Evolutionary conservation across 2,329 filamentous ascomycete genomes (phyloP).

Genomic region (Capronia epimyces): DNA sequence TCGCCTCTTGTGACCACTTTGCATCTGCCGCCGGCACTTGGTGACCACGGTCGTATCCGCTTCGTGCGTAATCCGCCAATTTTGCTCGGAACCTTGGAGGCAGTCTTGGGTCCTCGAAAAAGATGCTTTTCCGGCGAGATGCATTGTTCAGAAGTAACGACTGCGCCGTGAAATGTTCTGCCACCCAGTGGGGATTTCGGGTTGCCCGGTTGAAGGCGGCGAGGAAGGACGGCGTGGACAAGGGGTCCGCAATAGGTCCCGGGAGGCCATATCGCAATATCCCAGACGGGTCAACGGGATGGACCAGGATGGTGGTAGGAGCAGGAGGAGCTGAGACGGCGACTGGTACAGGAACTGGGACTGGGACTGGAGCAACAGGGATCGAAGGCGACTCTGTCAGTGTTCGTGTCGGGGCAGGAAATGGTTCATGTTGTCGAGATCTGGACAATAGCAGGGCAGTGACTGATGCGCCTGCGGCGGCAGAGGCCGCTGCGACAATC

Average conservation of each 20-base stretch:
- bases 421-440: conserved; percentile 37
- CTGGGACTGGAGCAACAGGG: conserved; percentile 35
- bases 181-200: conserved; percentile 90
- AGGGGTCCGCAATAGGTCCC: conserved; percentile 78
- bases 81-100: conserved; percentile 83
- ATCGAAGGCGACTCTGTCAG: conserved; percentile 17
- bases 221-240: conserved; percentile 68
- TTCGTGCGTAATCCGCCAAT: conserved; percentile 89
- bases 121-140: conserved; percentile 77
- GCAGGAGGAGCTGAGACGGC: conserved; percentile 29
- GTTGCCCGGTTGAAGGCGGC: conserved; percentile 86
- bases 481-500: conserved; percentile 68
- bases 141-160: conserved; percentile 70
- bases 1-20: conserved; percentile 88
- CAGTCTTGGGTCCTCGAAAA: conserved; percentile 73
- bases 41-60: conserved; percentile 91
- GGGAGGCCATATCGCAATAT: conserved; percentile 87
- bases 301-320: conserved; percentile 30
- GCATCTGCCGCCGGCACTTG: conserved; percentile 95
- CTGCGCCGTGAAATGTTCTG: conserved; percentile 88
- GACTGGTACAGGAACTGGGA: conserved; percentile 30
- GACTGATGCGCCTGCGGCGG: conserved; percentile 68
- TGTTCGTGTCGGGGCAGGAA: conserved; percentile 28
- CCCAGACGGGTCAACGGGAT: conserved; percentile 66
- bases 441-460: conserved; percentile 63